Base-by-base conservation (phyloP, 257 asterid species). In the Ilex aquifolium region DNA sequence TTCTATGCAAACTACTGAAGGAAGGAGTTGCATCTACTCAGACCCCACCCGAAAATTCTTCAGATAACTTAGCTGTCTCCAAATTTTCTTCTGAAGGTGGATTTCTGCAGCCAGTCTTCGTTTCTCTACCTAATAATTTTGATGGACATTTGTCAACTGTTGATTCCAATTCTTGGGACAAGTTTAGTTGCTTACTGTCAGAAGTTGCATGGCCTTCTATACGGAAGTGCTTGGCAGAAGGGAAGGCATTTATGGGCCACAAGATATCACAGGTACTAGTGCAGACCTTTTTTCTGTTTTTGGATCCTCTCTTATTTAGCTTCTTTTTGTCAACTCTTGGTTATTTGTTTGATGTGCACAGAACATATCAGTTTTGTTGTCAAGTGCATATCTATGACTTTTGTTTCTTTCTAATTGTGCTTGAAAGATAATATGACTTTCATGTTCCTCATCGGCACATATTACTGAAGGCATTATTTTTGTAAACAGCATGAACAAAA, bases 1-100 rank as follows among this genome's bases (percentile, higher is more conserved):
- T 89, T 74, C 75, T 89, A 52, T 87, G 87, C 82, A 92, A 92
- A 79, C 71, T 89, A 74, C 83, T 92, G 51, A 89, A 80, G 84
- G 97, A 89, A 73, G 96, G 99, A 71, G 65, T 76, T 75, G 66
- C 81, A 57, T 80, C 74, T 64, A 62, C 75, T 64, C 65, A 57
- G 60, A 65, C 56, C 63, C 17, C 21, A 54, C 61, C 77, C 2
- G 80, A 76, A 66, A 67, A 55, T 39, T 69, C 75, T 58, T 65
- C 79, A 7, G 82, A 68, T 72, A 76, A 65, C 71, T 64, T 78
- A 49, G 69, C 70, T 50, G 60, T 57, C 61, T 69, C 84, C 32
- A 79, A 72, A 66, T 72, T 83, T 57, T 83, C 91, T 71, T 69
- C 62, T 44, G 86, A 83, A 75, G 99, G 99, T 65, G 97, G 96